These are phyloP conservation scores for Eucalyptus grandis DNA, from an alignment of 345 rosid species.

Conservation along the genomic window DNA sequence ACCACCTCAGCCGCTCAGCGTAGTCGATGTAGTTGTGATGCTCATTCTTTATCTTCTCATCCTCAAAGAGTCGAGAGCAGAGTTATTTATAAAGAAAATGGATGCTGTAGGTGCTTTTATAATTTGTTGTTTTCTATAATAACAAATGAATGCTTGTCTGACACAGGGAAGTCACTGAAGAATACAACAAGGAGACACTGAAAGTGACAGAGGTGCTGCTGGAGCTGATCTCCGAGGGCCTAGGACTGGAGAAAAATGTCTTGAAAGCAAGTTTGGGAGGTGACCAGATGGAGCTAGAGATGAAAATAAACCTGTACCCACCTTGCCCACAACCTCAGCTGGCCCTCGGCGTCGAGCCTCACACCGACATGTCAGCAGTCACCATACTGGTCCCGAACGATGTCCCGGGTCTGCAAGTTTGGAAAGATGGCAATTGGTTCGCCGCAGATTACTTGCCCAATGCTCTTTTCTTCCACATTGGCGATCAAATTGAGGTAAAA, in stretches of 20 bases:
- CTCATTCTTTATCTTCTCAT: no score
- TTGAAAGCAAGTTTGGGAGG: constrained; percentile 12
- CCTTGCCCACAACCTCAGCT: constrained; percentile 54
- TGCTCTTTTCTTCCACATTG: constrained; percentile 28
- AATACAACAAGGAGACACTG: constrained; percentile 25
- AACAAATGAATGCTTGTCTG: neutral
- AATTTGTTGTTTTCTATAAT: no score
- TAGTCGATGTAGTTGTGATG: no score
- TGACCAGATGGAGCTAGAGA: constrained; percentile 26
- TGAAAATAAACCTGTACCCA: constrained; percentile 49
- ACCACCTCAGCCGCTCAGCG: no score
- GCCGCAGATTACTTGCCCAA: constrained; percentile 27
- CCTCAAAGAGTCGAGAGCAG: no score
- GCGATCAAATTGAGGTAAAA: constrained; percentile 42
- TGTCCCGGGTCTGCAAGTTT: constrained; percentile 42
- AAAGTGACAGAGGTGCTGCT: constrained; percentile 12
- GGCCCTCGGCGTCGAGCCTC: constrained; percentile 49
- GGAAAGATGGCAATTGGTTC: constrained; percentile 39
- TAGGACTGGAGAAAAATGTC: constrained; percentile 18
- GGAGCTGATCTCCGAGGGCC: constrained; percentile 27
- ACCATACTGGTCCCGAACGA: constrained; percentile 36
- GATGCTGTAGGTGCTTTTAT: no score
- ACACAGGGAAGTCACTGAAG: constrained; percentile 30
- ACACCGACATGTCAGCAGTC: constrained; percentile 49
- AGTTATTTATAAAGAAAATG: no score